Conservation (phyloP, 176 grass and related monocot species). For the Thalia dealbata region DNA sequence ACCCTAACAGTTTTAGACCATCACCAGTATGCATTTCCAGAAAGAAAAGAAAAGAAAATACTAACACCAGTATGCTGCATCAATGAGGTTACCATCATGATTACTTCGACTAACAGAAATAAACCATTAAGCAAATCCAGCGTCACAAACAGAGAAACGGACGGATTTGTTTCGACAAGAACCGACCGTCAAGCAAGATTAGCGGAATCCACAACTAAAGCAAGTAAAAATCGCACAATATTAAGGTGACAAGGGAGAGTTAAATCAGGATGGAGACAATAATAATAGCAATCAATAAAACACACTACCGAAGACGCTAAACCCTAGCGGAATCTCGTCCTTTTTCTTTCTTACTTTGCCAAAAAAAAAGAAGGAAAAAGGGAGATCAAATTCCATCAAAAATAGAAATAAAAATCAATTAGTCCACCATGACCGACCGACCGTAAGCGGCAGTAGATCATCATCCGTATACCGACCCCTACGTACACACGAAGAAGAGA, state of each 20-base stretch:
- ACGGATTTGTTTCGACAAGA: not conserved
- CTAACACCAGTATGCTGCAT: too few relatives aligned
- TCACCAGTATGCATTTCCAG: too few relatives aligned
- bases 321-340: not conserved
- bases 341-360: not conserved
- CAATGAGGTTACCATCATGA: not conserved
- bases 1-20: too few relatives aligned
- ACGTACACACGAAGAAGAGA: slow-evolving; percentile 2
- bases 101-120: not conserved
- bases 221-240: not conserved
- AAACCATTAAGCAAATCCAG: not conserved
- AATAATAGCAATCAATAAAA: not conserved
- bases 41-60: too few relatives aligned
- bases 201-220: not conserved
- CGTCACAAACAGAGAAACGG: not conserved
- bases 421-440: not conserved
- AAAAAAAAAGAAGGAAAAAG: not conserved
- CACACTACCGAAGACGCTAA: not conserved
- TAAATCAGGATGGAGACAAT: slow-evolving; percentile 2
- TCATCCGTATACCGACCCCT: not conserved
- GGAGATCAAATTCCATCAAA: too few relatives aligned
- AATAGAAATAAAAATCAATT: not conserved
- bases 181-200: not conserved
- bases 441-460: not conserved
- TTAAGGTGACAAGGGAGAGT: not conserved